Evolutionary conservation across 805 yeast genomes (phyloP).

Genomic region (Lachancea sp.): DNA sequence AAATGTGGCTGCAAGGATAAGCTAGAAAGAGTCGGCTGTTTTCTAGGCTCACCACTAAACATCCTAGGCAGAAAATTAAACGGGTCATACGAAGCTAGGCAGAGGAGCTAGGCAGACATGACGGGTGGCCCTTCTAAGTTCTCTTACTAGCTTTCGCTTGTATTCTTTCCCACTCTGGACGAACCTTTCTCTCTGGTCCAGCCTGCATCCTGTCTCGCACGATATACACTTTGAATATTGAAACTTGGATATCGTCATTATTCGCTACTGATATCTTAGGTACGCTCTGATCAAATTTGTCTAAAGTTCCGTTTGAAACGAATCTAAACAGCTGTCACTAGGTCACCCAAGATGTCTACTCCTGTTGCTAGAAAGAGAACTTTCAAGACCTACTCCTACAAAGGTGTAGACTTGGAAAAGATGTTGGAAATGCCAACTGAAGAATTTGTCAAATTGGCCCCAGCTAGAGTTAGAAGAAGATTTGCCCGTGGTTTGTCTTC

Average conservation of each 20-base stretch:
- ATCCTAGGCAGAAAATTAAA: neutral
- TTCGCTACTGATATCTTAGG: no score
- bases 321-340: slow-evolving; percentile 3
- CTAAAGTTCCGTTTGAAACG: neutral
- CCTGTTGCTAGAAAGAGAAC: slow-evolving; percentile 68
- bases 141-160: neutral
- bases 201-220: neutral
- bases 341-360: slow-evolving; percentile 22
- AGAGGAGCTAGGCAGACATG: neutral
- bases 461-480: slow-evolving; percentile 99
- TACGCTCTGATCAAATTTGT: neutral
- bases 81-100: neutral
- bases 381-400: slow-evolving; percentile 96
- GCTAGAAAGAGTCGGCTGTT: neutral
- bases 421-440: slow-evolving; percentile 90
- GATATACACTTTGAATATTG: neutral
- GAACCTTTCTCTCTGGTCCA: no score
- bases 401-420: slow-evolving; percentile 96
- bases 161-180: neutral
- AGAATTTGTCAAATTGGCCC: slow-evolving; percentile 94
- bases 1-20: neutral
- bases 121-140: neutral
- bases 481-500: slow-evolving; percentile 94
- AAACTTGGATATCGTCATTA: no score
- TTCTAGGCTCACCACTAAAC: neutral